Evolutionary conservation across 148 eudicot genomes (phyloP).

Genomic region (Fagopyrum esculentum): DNA sequence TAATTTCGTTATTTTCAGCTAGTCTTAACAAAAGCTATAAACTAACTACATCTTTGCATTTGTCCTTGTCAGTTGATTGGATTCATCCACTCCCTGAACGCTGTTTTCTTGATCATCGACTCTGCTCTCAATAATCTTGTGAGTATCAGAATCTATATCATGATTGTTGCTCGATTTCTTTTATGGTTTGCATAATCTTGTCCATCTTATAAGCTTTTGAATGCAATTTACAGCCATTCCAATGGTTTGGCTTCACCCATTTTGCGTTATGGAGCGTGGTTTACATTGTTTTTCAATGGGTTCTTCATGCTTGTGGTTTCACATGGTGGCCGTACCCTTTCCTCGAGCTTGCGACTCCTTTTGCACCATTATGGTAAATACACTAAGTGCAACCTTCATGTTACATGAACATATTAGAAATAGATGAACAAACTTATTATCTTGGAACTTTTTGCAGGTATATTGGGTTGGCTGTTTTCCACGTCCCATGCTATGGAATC

Average conservation of each 20-base stretch:
- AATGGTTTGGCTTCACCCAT: constrained; percentile 61
- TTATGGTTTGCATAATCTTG: neutral
- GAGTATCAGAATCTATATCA: constrained; percentile 19
- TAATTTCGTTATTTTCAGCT: neutral
- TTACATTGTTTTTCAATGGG: constrained; percentile 70
- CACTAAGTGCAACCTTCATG: neutral
- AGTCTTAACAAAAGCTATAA: neutral
- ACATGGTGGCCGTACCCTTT: constrained; percentile 98
- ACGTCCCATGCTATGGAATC: constrained; percentile 66
- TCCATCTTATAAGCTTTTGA: neutral
- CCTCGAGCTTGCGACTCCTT: constrained; percentile 72
- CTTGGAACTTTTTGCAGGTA: constrained; percentile 41
- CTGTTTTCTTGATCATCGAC: constrained; percentile 59
- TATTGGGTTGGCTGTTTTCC: constrained; percentile 51
- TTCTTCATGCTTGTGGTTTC: constrained; percentile 67
- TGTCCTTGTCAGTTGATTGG: constrained; percentile 49
- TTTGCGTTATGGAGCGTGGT: constrained; percentile 53
- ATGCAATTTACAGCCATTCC: constrained; percentile 48
- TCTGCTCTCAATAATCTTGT: constrained; percentile 59
- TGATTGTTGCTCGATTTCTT: neutral
- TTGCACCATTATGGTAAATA: constrained; percentile 78
- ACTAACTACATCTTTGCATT: neutral
- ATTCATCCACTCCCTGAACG: constrained; percentile 69
- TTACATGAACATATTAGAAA: neutral
- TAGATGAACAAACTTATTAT: neutral